phyloP scores from a whole-genome alignment of 1,139 yeast species.

The Hansenula anomala region DNA sequence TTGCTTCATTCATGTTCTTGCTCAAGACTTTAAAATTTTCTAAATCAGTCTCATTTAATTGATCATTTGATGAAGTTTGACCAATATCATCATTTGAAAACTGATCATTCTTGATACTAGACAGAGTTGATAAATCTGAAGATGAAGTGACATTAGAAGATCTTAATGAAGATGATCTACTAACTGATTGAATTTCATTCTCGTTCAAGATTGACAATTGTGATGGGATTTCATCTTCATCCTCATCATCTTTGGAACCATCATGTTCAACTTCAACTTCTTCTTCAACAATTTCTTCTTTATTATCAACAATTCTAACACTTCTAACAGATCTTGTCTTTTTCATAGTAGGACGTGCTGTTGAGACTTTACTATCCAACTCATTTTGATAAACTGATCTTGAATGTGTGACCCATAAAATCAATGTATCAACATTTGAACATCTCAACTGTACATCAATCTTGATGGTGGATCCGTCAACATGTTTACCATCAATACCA shows the following conservation, averaged over 20 bases:
- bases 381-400: conserved; percentile 32
- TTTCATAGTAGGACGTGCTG: background rate
- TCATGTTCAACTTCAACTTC: background rate
- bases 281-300: conserved; percentile 1
- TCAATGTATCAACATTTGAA: conserved; percentile 50
- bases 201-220: conserved; percentile 31
- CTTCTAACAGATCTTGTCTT: conserved; percentile 3
- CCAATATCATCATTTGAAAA: background rate
- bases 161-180: conserved; percentile 21
- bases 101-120: conserved; percentile 1
- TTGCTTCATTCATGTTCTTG: conserved; percentile 31
- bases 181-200: conserved; percentile 26
- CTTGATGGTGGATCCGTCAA: conserved; percentile 59
- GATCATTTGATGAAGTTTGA: conserved; percentile 1
- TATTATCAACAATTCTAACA: conserved; percentile 1
- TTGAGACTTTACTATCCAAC: conserved; percentile 2
- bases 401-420: conserved; percentile 88
- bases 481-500: conserved; percentile 65
- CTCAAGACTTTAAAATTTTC: conserved; percentile 14
- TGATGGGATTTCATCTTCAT: conserved; percentile 25
- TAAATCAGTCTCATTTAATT: background rate
- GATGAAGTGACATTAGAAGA: conserved; percentile 15
- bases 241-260: conserved; percentile 4
- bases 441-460: conserved; percentile 83
- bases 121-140: conserved; percentile 5